These are phyloP conservation scores for Colletotrichum noveboracense DNA, from an alignment of 2,329 filamentous ascomycete species.

Conservation along the genomic window DNA sequence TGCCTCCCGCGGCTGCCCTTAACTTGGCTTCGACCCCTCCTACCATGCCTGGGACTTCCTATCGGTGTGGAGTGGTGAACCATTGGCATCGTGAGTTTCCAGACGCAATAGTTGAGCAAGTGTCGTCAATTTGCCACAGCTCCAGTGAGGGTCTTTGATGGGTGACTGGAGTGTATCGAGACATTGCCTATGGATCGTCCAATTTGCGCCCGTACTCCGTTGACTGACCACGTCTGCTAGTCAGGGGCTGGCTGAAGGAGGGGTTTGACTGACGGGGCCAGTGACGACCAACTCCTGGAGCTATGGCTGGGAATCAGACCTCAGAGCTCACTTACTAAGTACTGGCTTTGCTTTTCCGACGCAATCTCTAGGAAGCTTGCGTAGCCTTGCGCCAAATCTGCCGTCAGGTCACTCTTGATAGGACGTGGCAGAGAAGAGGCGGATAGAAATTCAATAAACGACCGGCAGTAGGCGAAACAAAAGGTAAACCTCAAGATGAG, in stretches of 20 bases:
- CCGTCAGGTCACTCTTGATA: not conserved
- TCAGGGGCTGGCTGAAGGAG: not conserved
- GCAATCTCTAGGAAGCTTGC: not conserved
- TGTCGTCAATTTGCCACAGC: not conserved
- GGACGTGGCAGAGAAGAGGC: not conserved
- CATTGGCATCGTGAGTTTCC: not conserved
- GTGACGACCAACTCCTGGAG: not conserved
- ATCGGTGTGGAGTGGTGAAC: not conserved
- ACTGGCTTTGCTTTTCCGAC: not conserved
- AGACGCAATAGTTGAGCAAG: not conserved
- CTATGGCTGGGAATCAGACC: not conserved
- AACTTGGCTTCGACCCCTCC: not conserved
- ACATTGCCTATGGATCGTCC: not conserved
- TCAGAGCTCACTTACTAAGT: not conserved
- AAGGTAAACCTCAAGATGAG: not conserved
- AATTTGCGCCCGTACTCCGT: not conserved
- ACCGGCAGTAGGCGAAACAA: not conserved
- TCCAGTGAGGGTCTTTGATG: not conserved
- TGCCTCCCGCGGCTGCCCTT: not conserved
- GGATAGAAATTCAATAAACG: not conserved
- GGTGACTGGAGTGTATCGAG: not conserved
- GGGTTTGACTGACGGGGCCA: not conserved
- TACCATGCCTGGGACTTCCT: not conserved
- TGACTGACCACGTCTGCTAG: not conserved
- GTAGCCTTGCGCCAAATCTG: not conserved